Evolutionary conservation across 441 rosid genomes (phyloP).

Genomic region (Populus trichocarpa): DNA sequence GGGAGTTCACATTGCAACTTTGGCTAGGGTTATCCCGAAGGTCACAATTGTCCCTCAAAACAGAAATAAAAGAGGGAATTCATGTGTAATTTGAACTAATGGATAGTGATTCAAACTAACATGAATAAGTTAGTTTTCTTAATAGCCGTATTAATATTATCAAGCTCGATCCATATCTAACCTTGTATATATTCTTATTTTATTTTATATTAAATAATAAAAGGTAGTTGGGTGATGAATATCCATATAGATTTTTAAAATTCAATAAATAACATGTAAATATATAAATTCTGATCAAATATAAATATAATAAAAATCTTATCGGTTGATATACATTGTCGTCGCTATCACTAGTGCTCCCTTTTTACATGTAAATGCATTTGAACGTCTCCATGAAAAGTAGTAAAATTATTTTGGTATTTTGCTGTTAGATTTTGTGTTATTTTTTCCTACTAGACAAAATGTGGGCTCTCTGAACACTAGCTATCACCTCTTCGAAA

Average conservation of each 20-base stretch:
- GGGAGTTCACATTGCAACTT: no score
- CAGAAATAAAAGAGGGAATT: background rate
- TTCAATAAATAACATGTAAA: no score
- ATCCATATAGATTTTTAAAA: no score
- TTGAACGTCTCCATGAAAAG: conserved; percentile 28
- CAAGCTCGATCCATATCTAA: no score
- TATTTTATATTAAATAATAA: no score
- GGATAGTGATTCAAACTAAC: no score
- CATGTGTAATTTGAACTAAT: background rate
- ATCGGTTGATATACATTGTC: background rate
- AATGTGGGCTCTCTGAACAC: conserved; percentile 17
- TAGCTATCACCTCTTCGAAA: background rate
- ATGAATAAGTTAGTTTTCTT: no score
- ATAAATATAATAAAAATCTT: no score
- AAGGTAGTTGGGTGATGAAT: no score
- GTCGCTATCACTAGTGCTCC: no score
- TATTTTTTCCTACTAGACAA: conserved; percentile 27
- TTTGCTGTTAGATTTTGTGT: conserved; percentile 38
- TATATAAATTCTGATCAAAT: no score
- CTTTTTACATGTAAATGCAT: background rate
- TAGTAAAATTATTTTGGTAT: conserved; percentile 37
- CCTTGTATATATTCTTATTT: no score
- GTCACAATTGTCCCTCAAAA: conserved; percentile 18
- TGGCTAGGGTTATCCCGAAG: conserved; percentile 11
- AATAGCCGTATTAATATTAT: background rate